Base-by-base conservation (phyloP, 2,329 filamentous ascomycete genomes). In the Akanthomyces uredinophilus region DNA sequence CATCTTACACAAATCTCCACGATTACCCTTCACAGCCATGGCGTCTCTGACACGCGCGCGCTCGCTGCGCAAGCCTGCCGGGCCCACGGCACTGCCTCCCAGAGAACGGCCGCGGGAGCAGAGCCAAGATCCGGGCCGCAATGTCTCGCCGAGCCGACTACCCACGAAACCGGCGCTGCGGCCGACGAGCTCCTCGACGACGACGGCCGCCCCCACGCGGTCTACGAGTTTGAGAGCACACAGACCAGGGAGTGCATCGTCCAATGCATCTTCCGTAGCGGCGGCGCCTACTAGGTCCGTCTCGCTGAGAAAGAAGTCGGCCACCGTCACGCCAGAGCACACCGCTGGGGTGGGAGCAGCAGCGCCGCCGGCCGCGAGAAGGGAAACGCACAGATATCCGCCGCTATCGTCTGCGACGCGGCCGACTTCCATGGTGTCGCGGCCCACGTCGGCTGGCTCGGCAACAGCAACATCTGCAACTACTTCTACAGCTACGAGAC, bases 91-190 rank as follows among this genome's bases (percentile, higher is more conserved):
- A 35, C 35, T 60, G 37, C 27, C 61, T 24, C 52, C 55, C 51
- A 27, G 51, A 55, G 24, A 59, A 64, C 47, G 61, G 22, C 24
- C 11, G 29, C n/a, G 16, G 41, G 29, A 29, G 3, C 13, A n/a
- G 41, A 55, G 20, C 41, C 64, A 58, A 64, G 70, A 71, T 44
- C 61, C 69, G 29, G 44, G 14, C 27, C 73, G 77, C 62, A 77
- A 70, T 66, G 68, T 66, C 20, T 83, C 81, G 11, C 81, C 82
- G 2, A 84, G 78, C 68, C 77, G 81, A 44, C 72, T 84, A 37
- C 81, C 81, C 44, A 70, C 79, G 66, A 83, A 81, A 68, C 79
- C 78, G 2, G 24, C 57, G 13, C 22, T 71, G 49, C 73, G 74
- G 13, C 65, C 71, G 8, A 67, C 67, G 41, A 56, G 37, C 61